Evolutionary conservation across 2,329 filamentous ascomycete genomes (phyloP).

Genomic region (Fusarium pseudograminearum): DNA sequence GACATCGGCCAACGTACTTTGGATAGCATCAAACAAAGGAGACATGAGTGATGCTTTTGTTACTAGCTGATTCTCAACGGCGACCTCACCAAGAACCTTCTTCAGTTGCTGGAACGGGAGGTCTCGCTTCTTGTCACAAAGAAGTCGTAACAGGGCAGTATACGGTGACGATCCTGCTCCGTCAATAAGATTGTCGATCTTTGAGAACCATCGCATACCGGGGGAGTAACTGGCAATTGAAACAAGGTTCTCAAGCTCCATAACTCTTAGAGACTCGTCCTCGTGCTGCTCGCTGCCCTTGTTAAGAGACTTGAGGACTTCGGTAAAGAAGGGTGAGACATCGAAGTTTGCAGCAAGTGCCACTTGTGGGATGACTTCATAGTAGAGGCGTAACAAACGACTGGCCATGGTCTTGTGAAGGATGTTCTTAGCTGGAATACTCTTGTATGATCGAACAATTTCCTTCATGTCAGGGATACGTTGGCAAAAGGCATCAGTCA

Average conservation of each 20-base stretch:
- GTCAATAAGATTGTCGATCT: slow-evolving; percentile 70
- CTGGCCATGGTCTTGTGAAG: slow-evolving; percentile 84
- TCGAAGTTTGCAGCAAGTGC: slow-evolving; percentile 90
- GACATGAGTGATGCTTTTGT: slow-evolving; percentile 63
- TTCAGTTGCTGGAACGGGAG: slow-evolving; percentile 60
- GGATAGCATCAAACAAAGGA: slow-evolving; percentile 57
- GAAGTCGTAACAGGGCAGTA: slow-evolving; percentile 71
- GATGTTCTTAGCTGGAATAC: slow-evolving; percentile 74
- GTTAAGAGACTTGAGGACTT: slow-evolving; percentile 73
- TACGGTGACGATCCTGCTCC: slow-evolving; percentile 69
- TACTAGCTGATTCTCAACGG: slow-evolving; percentile 75
- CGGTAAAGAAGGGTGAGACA: slow-evolving; percentile 80
- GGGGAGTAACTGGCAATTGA: slow-evolving; percentile 83
- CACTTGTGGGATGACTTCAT: slow-evolving; percentile 81
- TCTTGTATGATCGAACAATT: slow-evolving; percentile 78
- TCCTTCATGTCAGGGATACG: slow-evolving; percentile 86
- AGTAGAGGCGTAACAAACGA: slow-evolving; percentile 84
- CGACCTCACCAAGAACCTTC: slow-evolving; percentile 69
- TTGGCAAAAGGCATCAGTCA: slow-evolving; percentile 80
- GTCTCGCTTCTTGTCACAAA: slow-evolving; percentile 49
- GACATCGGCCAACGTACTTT: slow-evolving; percentile 37
- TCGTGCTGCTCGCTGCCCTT: slow-evolving; percentile 62
- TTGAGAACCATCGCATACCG: slow-evolving; percentile 91
- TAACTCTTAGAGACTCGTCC: slow-evolving; percentile 67
- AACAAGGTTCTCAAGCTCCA: slow-evolving; percentile 85